Conservation (phyloP, 306 rosid genomes). For the Cucumis cinereus region DNA sequence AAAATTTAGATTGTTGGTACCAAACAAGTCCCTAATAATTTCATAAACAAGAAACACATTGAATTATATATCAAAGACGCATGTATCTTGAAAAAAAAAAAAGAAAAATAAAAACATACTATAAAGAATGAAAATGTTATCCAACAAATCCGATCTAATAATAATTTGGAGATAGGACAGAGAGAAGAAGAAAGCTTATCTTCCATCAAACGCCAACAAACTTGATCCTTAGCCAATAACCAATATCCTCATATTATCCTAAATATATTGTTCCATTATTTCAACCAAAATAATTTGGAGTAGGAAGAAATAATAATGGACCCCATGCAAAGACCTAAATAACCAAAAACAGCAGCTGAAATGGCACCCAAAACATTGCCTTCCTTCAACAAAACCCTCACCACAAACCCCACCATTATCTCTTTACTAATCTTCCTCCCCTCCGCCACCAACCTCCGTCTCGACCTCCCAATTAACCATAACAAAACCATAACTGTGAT, state of each 20-base stretch:
- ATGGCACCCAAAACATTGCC: slow-evolving; percentile 74
- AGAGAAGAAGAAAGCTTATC: not conserved
- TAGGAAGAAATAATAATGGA: not conserved
- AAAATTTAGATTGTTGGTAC: too few relatives aligned
- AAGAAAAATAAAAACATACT: too few relatives aligned
- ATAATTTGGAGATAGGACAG: not conserved
- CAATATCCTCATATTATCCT: not conserved
- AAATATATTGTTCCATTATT: not conserved
- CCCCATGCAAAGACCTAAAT: slow-evolving; percentile 24
- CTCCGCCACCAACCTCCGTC: slow-evolving; percentile 51
- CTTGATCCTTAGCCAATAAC: not conserved
- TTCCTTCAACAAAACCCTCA: slow-evolving; percentile 62
- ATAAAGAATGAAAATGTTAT: too few relatives aligned
- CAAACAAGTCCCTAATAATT: too few relatives aligned
- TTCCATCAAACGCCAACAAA: not conserved
- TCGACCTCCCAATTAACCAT: slow-evolving; percentile 77
- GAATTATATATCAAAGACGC: too few relatives aligned
- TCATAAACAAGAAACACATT: too few relatives aligned
- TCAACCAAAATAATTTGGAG: not conserved
- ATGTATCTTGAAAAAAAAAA: too few relatives aligned
- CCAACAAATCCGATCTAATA: too few relatives aligned
- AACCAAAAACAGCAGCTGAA: slow-evolving; percentile 64
- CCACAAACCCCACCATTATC: slow-evolving; percentile 32
- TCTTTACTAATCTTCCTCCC: slow-evolving; percentile 69
- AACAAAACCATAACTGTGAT: slow-evolving; percentile 63